Conservation (phyloP, 2,329 filamentous ascomycete species). For the Gremmenia infestans region DNA sequence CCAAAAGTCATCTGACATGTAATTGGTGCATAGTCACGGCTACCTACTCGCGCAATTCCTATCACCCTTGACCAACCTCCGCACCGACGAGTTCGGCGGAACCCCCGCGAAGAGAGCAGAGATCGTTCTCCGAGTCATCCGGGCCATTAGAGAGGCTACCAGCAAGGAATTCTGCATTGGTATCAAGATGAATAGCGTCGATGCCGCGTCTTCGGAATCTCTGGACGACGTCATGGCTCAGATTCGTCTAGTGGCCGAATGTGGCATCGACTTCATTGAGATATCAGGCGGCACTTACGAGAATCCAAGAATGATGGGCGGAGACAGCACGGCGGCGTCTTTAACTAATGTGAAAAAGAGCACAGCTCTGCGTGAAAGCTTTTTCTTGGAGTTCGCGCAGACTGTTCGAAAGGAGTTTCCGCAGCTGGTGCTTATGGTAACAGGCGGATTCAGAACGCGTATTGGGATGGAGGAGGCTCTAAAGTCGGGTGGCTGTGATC, state of each 20-base stretch:
- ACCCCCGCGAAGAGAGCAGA: conserved; percentile 6
- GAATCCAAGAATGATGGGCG: conserved; percentile 26
- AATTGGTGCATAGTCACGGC: conserved; percentile 37
- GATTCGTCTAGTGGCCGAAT: conserved; percentile 8
- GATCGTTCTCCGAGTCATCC: conserved; percentile 9
- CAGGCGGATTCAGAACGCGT: conserved; percentile 8
- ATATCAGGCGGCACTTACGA: conserved; percentile 47
- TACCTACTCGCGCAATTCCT: conserved; percentile 55
- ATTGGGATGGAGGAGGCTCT: conserved; percentile 10
- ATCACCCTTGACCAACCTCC: conserved; percentile 43
- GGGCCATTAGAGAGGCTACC: conserved; percentile 7
- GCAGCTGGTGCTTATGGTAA: conserved; percentile 3
- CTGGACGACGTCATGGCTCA: conserved; percentile 13
- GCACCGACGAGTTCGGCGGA: conserved; percentile 53
- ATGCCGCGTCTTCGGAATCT: conserved; percentile 8
- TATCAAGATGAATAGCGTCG: conserved; percentile 13
- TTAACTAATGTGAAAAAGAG: conserved; percentile 7
- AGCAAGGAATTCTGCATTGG: conserved; percentile 11
- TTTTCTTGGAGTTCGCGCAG: conserved; percentile 13
- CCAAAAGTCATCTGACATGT: no score
- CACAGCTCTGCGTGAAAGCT: conserved; percentile 9
- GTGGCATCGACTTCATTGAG: conserved; percentile 15
- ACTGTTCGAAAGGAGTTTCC: conserved; percentile 2
- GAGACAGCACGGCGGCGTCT: background rate
- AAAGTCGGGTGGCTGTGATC: conserved; percentile 7